These are phyloP conservation scores for Litsea cubeba DNA, from an alignment of 164 flowering plant genomes.

Conservation along the genomic window DNA sequence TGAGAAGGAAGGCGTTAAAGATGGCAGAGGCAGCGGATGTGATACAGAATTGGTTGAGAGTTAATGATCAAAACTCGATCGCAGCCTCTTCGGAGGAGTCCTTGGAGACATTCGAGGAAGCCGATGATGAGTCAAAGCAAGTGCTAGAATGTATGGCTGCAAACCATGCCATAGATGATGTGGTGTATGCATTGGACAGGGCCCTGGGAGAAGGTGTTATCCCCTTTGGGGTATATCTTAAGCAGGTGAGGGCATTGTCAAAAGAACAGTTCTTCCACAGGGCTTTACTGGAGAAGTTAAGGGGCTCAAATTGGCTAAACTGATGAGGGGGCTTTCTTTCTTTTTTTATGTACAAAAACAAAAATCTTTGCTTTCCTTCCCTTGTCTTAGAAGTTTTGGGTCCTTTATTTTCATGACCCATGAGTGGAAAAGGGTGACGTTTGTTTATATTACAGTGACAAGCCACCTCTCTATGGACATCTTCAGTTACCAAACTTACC, in stretches of 20 bases:
- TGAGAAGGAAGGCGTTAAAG: slow-evolving; percentile 24
- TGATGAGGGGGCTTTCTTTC: background rate
- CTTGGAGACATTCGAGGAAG: slow-evolving; percentile 33
- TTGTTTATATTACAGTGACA: too few species aligned
- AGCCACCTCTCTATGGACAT: too few species aligned
- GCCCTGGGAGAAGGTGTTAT: slow-evolving; percentile 35
- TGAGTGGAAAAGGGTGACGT: background rate
- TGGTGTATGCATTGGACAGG: slow-evolving; percentile 45
- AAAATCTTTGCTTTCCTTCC: too few species aligned
- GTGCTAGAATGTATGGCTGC: slow-evolving; percentile 28
- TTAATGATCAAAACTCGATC: slow-evolving; percentile 12
- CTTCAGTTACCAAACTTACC: too few species aligned
- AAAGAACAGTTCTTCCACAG: slow-evolving; percentile 31
- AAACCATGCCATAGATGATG: slow-evolving; percentile 48
- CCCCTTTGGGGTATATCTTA: slow-evolving; percentile 32
- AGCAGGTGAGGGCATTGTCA: slow-evolving; percentile 29
- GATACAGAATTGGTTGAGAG: slow-evolving; percentile 40
- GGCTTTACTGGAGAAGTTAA: slow-evolving; percentile 10
- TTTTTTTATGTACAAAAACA: background rate
- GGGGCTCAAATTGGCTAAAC: background rate
- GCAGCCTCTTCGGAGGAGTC: background rate
- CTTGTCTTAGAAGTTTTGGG: background rate
- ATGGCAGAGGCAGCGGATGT: slow-evolving; percentile 26
- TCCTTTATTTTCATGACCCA: background rate
- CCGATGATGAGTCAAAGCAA: slow-evolving; percentile 23